Percentiles rank a stretch among this genome's conserved stretches.
phyloP scores from a whole-genome alignment of 306 rosid genomes.

The Morella rubra region DNA sequence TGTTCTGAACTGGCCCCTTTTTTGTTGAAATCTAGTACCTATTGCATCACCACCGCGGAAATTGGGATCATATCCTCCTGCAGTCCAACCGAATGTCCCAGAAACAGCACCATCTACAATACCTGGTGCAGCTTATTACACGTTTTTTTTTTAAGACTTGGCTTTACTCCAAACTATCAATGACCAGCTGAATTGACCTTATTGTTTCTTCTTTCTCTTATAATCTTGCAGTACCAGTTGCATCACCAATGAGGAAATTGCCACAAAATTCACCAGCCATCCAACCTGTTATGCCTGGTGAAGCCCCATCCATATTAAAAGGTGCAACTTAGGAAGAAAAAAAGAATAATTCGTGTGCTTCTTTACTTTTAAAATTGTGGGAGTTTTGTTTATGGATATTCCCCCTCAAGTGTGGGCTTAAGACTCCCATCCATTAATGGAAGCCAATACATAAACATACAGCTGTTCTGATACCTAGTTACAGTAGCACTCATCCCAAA shows the following conservation, averaged over 20 bases:
- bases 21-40: slow-evolving; percentile 34
- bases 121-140: slow-evolving; percentile 31
- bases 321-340: slow-evolving; percentile 37
- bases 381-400: background rate
- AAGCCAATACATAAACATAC: too few relatives aligned
- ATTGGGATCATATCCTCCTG: slow-evolving; percentile 25
- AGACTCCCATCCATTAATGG: too few relatives aligned
- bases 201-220: slow-evolving; percentile 20
- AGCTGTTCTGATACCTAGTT: too few relatives aligned
- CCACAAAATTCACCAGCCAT: slow-evolving; percentile 45
- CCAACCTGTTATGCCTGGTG: slow-evolving; percentile 45
- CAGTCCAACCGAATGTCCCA: slow-evolving; percentile 25
- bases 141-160: slow-evolving; percentile 3
- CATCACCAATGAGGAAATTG: slow-evolving; percentile 42
- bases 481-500: too few relatives aligned
- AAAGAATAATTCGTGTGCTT: background rate
- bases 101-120: slow-evolving; percentile 31
- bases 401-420: too few relatives aligned
- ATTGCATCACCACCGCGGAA: slow-evolving; percentile 38
- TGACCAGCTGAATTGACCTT: slow-evolving; percentile 24
- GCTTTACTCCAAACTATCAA: background rate
- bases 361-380: background rate
- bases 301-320: slow-evolving; percentile 46
- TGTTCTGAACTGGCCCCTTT: slow-evolving; percentile 15
- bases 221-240: slow-evolving; percentile 40